These are phyloP conservation scores for Heliamphora pulchella DNA, from an alignment of 179 eudicot genomes.

Conservation along the genomic window DNA sequence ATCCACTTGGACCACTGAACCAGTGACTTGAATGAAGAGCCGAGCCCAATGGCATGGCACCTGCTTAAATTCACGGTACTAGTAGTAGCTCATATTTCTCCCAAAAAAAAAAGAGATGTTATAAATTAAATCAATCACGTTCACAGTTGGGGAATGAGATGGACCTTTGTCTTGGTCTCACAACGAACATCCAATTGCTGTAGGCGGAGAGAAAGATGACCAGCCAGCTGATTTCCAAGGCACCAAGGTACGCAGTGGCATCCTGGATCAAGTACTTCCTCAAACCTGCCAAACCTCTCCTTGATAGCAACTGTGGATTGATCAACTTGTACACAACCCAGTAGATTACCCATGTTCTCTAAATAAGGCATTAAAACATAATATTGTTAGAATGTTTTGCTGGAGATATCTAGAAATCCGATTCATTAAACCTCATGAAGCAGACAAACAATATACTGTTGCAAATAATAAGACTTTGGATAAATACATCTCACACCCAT, in stretches of 20 bases:
- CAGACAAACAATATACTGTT: not conserved
- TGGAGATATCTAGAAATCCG: too few relatives aligned
- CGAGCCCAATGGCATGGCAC: too few relatives aligned
- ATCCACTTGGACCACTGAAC: too few relatives aligned
- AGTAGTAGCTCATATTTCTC: too few relatives aligned
- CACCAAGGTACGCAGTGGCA: conserved; percentile 47
- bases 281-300: conserved; percentile 42
- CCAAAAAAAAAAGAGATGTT: too few relatives aligned
- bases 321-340: conserved; percentile 38
- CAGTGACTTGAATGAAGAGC: too few relatives aligned
- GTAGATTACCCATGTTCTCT: conserved; percentile 31
- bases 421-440: too few relatives aligned
- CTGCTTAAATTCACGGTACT: too few relatives aligned
- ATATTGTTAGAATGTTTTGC: not conserved
- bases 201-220: conserved; percentile 38
- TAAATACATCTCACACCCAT: not conserved
- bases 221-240: conserved; percentile 37
- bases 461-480: not conserved
- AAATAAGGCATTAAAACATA: not conserved
- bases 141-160: not conserved
- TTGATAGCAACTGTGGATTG: conserved; percentile 50
- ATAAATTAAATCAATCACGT: too few relatives aligned
- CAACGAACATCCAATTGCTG: conserved; percentile 48
- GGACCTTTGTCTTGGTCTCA: conserved; percentile 46
- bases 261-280: conserved; percentile 41